phyloP scores from a whole-genome alignment of 2,329 filamentous ascomycete species.

The Aureobasidium melanogenum region DNA sequence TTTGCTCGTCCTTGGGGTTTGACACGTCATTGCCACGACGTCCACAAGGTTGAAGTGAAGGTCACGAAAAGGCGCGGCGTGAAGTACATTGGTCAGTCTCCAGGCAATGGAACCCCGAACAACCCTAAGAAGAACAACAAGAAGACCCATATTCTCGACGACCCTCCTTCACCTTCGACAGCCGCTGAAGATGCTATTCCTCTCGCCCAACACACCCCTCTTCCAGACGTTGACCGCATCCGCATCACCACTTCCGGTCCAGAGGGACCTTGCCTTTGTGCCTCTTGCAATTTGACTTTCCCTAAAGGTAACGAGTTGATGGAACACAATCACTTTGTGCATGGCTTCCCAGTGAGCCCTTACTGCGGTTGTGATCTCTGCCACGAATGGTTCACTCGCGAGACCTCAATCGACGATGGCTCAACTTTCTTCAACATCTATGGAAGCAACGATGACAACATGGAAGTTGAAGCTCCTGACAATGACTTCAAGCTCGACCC shows the following conservation, averaged over 20 bases:
- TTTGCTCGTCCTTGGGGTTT: neutral
- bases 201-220: neutral
- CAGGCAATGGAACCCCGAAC: neutral
- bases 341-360: neutral
- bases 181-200: neutral
- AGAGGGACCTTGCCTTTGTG: neutral
- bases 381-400: neutral
- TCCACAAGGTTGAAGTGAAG: neutral
- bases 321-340: neutral
- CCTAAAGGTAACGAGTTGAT: neutral
- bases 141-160: neutral
- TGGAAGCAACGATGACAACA: neutral
- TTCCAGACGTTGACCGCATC: neutral
- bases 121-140: neutral
- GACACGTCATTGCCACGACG: neutral
- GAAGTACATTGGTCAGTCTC: neutral
- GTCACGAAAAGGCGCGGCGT: neutral
- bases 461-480: neutral
- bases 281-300: neutral
- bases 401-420: neutral
- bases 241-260: neutral
- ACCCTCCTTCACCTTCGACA: too few relatives aligned
- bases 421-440: neutral
- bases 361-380: neutral
- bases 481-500: neutral